Conservation (phyloP, 164 flowering plant species). For the Tetracentron sinense region DNA sequence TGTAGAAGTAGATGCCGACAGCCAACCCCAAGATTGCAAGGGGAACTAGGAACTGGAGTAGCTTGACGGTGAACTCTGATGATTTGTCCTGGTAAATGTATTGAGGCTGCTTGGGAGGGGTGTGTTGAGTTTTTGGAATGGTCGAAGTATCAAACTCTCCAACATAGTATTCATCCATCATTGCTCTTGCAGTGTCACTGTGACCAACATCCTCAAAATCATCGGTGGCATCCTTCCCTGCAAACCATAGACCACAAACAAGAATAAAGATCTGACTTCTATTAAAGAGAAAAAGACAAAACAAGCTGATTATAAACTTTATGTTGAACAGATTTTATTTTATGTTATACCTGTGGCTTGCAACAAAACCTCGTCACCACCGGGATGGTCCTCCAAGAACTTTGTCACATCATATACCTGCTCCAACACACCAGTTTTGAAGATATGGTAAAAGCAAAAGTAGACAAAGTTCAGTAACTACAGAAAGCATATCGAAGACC, state of each 20-base stretch:
- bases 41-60: conserved; percentile 84
- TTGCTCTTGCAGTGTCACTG: conserved; percentile 46
- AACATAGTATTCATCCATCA: conserved; percentile 48
- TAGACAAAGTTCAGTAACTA: neutral
- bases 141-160: conserved; percentile 52
- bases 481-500: neutral
- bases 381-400: conserved; percentile 67
- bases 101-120: conserved; percentile 52
- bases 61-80: conserved; percentile 64
- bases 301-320: neutral
- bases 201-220: conserved; percentile 70
- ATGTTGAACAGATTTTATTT: neutral
- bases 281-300: neutral
- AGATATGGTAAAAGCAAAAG: neutral
- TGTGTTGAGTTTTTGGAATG: conserved; percentile 39
- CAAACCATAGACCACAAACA: conserved; percentile 5
- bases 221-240: conserved; percentile 69
- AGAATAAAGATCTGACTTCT: neutral
- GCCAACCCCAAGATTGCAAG: conserved; percentile 69
- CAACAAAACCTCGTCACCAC: conserved; percentile 59
- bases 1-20: conserved; percentile 64
- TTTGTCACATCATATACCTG: conserved; percentile 62
- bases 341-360: conserved; percentile 39
- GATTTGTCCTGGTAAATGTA: conserved; percentile 63
- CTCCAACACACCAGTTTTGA: conserved; percentile 3